Evolutionary conservation across 352 stramenopile species (phyloP).

Genomic region (Pythium scleroteichum): DNA sequence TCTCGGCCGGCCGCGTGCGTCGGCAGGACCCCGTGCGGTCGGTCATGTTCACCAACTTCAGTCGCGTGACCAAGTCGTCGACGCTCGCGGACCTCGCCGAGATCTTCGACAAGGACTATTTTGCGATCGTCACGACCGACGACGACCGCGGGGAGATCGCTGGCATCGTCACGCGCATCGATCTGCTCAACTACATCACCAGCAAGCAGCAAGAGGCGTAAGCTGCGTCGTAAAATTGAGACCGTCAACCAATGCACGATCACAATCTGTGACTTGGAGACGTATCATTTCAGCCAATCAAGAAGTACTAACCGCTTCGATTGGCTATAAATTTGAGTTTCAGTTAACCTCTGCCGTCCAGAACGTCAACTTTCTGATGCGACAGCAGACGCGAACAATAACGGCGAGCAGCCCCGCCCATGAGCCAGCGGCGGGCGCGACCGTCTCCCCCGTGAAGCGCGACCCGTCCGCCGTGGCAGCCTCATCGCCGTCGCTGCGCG

Average conservation of each 20-base stretch:
- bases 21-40: slow-evolving; percentile 80
- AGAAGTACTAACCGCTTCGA: background rate
- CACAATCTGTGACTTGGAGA: background rate
- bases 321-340: background rate
- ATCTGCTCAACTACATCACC: slow-evolving; percentile 96
- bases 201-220: slow-evolving; percentile 18
- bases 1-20: slow-evolving; percentile 85
- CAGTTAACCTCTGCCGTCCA: background rate
- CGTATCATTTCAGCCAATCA: background rate
- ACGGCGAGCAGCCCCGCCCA: too few relatives aligned
- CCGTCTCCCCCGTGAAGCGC: background rate
- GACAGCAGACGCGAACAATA: too few relatives aligned
- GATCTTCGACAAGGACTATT: slow-evolving; percentile 97
- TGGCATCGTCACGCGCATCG: slow-evolving; percentile 94
- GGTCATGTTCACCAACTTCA: slow-evolving; percentile 95
- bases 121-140: slow-evolving; percentile 89
- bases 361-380: background rate
- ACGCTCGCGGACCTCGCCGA: slow-evolving; percentile 88
- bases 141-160: slow-evolving; percentile 70
- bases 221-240: background rate
- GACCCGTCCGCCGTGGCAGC: background rate
- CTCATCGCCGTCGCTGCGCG: background rate
- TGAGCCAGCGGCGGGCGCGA: background rate
- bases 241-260: too few relatives aligned
- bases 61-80: slow-evolving; percentile 86